Conservation (phyloP, 495 filamentous ascomycete species). For the Aspergillus avenaceus region DNA sequence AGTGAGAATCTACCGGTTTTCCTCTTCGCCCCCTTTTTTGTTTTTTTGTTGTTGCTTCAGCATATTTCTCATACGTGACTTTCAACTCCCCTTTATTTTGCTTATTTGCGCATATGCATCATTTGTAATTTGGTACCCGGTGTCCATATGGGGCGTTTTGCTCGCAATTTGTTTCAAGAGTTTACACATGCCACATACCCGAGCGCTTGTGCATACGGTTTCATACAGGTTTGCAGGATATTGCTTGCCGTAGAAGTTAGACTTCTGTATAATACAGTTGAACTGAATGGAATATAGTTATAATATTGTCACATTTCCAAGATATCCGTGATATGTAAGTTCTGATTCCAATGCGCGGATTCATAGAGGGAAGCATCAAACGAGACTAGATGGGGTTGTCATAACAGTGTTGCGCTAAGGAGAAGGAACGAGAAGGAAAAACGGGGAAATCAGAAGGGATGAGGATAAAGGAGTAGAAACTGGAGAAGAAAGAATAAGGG, state of each 20-base stretch:
- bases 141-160: slow-evolving; percentile 5
- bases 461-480: not conserved
- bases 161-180: not conserved
- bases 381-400: not conserved
- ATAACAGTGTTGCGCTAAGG: not conserved
- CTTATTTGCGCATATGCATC: not conserved
- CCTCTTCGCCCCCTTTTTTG: not conserved
- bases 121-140: slow-evolving; percentile 1
- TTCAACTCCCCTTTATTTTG: too few relatives aligned
- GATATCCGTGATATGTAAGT: too few relatives aligned
- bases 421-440: not conserved
- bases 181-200: slow-evolving; percentile 14
- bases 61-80: too few relatives aligned
- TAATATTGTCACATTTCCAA: not conserved
- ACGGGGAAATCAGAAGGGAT: too few relatives aligned
- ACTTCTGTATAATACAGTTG: not conserved
- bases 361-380: not conserved
- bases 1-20: slow-evolving; percentile 3
- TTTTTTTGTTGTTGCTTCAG: not conserved
- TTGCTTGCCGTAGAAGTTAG: not conserved
- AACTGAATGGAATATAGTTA: not conserved
- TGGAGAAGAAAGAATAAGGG: not conserved
- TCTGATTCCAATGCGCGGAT: too few relatives aligned
- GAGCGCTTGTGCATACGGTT: slow-evolving; percentile 5
- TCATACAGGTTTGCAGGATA: not conserved